Base-by-base conservation (phyloP, 352 stramenopile species). In the Blastocystis hominis region DNA sequence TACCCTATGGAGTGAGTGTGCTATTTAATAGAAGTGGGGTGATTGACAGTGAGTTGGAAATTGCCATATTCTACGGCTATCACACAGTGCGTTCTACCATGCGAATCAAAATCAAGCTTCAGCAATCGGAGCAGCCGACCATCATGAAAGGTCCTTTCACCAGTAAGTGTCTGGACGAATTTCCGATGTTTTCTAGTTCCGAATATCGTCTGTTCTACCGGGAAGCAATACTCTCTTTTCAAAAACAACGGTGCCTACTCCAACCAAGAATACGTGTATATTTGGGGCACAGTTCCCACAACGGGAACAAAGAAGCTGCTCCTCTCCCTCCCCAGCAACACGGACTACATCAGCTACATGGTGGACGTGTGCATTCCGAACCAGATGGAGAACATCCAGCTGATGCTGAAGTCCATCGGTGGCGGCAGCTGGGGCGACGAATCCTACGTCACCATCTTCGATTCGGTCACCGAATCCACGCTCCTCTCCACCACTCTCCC, bases 211-310 rank as follows among this genome's bases (percentile, higher is more conserved):
- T 84, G 72, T 46, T 84, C 72, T 34, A 84, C 42, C 44, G 72
- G 72, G 20, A 64, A 34, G 7, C 72, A 84, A 30, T 84, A 84
- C 34, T 84, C 72, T 20, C 13, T 84, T 15, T 84, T 84, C 72
- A 84, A 84, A 47, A 38, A 64, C 47, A 84, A 84, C 44, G 47
- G 30, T 10, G 47, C 30, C 10, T 61, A 36, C 40, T 9, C 72
- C 15, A 84, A 34, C 62, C 34, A 66, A 34, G 72, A 84, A 40
- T 84, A 24, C 46, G 72, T 66, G 44, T 13, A 20, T 13, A 53
- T 84, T 47, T 84, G 72, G 72, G 72, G 72, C 30, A n/a, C 34
- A 24, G 30, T 68, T 44, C 30, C 47, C 17, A 40, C 30, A 64
- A 84, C 47, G 5, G 50, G 44, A 15, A 46, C 55, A 6, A 64